Evolutionary conservation across 2,329 filamentous ascomycete genomes (phyloP).

Genomic region (Colletotrichum sp.): DNA sequence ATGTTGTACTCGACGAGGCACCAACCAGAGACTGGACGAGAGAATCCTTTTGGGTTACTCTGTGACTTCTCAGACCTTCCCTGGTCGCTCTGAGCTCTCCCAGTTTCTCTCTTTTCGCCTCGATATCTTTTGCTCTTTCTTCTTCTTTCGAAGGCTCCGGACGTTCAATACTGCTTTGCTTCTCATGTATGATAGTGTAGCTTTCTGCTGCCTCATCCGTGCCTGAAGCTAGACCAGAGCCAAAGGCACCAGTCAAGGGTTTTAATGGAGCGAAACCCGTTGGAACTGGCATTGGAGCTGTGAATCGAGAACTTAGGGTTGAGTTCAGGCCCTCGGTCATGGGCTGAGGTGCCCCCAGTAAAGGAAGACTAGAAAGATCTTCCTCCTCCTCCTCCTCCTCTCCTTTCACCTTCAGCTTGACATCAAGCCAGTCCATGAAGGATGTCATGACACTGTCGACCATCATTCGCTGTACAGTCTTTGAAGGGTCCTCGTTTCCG

Average conservation of each 20-base stretch:
- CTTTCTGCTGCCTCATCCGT: not conserved
- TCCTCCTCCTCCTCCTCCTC: not conserved
- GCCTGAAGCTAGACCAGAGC: not conserved
- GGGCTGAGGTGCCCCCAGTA: not conserved
- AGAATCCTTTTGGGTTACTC: not conserved
- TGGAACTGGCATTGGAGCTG: not conserved
- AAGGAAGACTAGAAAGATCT: not conserved
- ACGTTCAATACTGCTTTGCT: not conserved
- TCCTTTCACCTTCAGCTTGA: not conserved
- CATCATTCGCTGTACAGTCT: not conserved
- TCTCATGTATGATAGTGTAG: not conserved
- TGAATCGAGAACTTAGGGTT: not conserved
- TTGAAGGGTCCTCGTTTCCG: not conserved
- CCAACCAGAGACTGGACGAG: not conserved
- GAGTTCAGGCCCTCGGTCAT: not conserved
- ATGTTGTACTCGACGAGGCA: not conserved
- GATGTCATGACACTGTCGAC: constrained; percentile 9
- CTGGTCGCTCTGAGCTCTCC: not conserved
- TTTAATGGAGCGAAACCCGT: not conserved
- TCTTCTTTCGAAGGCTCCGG: not conserved
- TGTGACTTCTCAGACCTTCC: not conserved
- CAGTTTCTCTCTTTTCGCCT: not conserved
- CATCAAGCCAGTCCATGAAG: constrained; percentile 13
- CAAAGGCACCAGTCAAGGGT: not conserved
- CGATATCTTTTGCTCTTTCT: not conserved